phyloP scores from a whole-genome alignment of 2,329 filamentous ascomycete genomes.

The Boeremia lycopersici region DNA sequence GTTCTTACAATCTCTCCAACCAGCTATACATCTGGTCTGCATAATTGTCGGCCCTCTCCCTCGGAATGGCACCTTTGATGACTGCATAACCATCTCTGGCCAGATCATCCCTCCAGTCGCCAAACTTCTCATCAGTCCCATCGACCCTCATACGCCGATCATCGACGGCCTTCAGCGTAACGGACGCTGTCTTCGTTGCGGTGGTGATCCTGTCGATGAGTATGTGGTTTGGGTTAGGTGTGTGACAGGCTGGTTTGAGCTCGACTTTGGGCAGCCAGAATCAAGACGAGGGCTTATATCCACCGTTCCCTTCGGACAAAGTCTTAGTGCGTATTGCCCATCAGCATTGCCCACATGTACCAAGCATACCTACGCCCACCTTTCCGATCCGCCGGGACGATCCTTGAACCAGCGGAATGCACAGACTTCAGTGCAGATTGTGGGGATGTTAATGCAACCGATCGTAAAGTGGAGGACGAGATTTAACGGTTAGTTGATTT shows the following conservation, averaged over 20 bases:
- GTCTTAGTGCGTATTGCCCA: not conserved
- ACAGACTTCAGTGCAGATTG: not conserved
- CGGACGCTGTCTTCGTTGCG: constrained; percentile 15
- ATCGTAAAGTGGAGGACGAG: constrained; percentile 1
- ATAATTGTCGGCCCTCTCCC: constrained; percentile 49
- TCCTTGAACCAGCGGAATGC: not conserved
- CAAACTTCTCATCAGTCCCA: constrained; percentile 28
- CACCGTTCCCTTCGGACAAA: not conserved
- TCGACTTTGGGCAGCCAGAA: not conserved
- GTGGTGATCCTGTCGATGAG: constrained; percentile 17
- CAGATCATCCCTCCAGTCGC: constrained; percentile 47
- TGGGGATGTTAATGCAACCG: not conserved
- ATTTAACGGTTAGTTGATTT: not conserved
- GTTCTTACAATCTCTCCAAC: constrained; percentile 43
- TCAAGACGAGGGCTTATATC: not conserved
- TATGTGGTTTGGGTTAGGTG: not conserved
- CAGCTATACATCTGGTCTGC: constrained; percentile 32
- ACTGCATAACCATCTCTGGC: constrained; percentile 53
- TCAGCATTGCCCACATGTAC: not conserved
- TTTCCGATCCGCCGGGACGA: not conserved
- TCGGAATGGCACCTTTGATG: constrained; percentile 55
- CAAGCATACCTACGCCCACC: not conserved
- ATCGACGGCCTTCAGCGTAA: constrained; percentile 17
- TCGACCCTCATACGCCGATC: constrained; percentile 21
- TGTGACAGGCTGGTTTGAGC: not conserved